Base-by-base conservation (phyloP, 208 protist species). In the Leishmania martiniquensis region DNA sequence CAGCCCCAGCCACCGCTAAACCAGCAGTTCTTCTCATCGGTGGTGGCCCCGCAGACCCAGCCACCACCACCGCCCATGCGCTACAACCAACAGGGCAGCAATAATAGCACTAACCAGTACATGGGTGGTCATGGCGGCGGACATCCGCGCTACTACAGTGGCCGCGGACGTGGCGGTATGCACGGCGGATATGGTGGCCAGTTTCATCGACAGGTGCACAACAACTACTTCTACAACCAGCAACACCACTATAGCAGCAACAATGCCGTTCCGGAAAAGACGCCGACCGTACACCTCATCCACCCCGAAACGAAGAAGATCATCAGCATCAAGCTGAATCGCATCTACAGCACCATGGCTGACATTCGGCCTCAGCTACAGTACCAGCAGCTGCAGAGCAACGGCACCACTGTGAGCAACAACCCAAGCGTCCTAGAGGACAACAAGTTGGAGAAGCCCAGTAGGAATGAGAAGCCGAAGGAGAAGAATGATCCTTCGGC, bases 241-340 rank as follows among this genome's bases (percentile, higher is more conserved):
- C 81, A 86, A 47, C 80, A 88, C 80, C 81, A 87, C 78, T 85
- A 80, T 81, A 83, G 76, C 77, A 89, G 79, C 85, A 93, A 93
- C 80, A 93, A 93, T 76, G 86, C 86, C n/a, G 86, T 93, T 66
- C 89, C 89, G 22, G 89, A 93, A 82, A 87, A 86, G 85, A 93
- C 89, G 15, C 87, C 84, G 37, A 93, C 89, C 47, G 72, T 91
- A 42, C 87, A 83, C 44, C 52, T 93, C 7, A 71, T 80, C 29
- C 72, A 93, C 75, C 89, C 89, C 10, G 76, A 77, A 37, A 89
- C 89, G 9, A 69, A 77, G 69, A 80, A 87, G 71, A 79, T 87
- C 44, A 77, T 88, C 62, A 75, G 78, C 82, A 80, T 93, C 57
- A 93, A 93, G 79, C 83, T 91, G 60, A 93, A 93, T 67, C 89